Evolutionary conservation across 1,284 basidiomycete genomes (phyloP), one percentile per base, ranked within the genome.

Genomic region (Amylostereum chailletii): DNA sequence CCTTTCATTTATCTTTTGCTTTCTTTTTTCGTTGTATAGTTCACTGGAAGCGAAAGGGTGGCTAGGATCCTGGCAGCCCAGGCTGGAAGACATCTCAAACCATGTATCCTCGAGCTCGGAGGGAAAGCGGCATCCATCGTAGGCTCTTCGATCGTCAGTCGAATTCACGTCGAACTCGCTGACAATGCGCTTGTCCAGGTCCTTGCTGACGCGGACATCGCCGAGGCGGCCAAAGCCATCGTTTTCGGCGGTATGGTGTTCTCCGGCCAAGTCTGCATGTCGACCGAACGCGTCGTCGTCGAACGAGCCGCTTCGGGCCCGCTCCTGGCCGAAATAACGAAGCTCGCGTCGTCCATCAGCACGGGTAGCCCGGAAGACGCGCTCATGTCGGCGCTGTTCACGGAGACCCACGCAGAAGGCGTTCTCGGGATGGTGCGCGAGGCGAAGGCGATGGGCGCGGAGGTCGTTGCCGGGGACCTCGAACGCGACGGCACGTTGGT

Each of bases 51-150:
- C 43, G 77, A 81, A 47, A 71, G 71, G 34, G 81, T 90, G 9
- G 86, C 84, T 10, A 75, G 72, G 58, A 81, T 87, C 51, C 74
- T 90, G 42, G 84, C 85, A 3, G 68, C 67, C 5, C 86, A 87
- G 56, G 84, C 85, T 1, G 86, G 83, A 11, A 86, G 85, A 59
- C 71, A 83, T 54, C 71, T 90, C 11, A 88, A 86, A 51, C 81
- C 86, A 5, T 81, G 78, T 48, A 77, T 87, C 1, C 68, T 88
- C 33, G 85, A 84, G 65, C 74, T 89, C 6, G 86, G 86, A 32
- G 86, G 87, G 29, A 90, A 90, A 63, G 77, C 83, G 9, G 86
- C 86, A 6, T 76, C 78, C 2, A 72, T 87, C 45, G 76, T 89
- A 51, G 46, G 70, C 59, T 0, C 26, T n/a, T 4, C 11, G 8